phyloP scores from a whole-genome alignment of 2,329 filamentous ascomycete genomes.

The Calcarisporium arbuscula region DNA sequence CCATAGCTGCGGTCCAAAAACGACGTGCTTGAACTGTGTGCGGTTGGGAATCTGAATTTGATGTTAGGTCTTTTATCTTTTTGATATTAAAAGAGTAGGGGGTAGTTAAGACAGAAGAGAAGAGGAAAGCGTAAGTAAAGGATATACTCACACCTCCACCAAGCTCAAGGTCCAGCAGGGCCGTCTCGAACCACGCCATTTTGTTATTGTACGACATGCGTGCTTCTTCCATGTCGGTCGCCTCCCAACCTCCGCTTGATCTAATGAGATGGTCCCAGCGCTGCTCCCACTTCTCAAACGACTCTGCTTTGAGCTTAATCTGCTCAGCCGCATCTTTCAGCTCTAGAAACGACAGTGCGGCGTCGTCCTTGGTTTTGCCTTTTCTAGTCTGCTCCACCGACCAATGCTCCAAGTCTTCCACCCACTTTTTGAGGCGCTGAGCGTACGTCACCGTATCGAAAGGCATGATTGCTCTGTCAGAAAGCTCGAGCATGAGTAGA shows the following conservation, averaged over 20 bases:
- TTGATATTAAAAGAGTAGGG: too few relatives aligned
- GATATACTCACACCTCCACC: constrained; percentile 65
- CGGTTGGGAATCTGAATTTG: constrained; percentile 65
- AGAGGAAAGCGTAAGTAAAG: constrained; percentile 2
- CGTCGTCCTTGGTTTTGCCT: constrained; percentile 16
- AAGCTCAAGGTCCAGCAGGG: constrained; percentile 68
- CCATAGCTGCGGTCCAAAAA: constrained; percentile 81
- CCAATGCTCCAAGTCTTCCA: constrained; percentile 61
- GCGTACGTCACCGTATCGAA: constrained; percentile 76
- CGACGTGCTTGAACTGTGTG: constrained; percentile 87
- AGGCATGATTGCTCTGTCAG: constrained; percentile 74
- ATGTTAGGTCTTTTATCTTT: too few relatives aligned
- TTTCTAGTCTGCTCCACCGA: constrained; percentile 45
- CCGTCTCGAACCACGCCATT: constrained; percentile 75
- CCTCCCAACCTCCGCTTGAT: constrained; percentile 69
- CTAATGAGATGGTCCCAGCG: constrained; percentile 70
- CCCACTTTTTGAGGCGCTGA: constrained; percentile 55
- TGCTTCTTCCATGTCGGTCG: constrained; percentile 56
- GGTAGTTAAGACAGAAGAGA: too few relatives aligned
- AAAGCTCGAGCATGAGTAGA: constrained; percentile 77
- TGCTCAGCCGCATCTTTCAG: constrained; percentile 51
- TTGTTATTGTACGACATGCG: constrained; percentile 73
- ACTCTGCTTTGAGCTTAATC: constrained; percentile 42
- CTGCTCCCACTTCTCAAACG: constrained; percentile 71
- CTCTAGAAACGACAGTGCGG: constrained; percentile 21